Percentiles rank a stretch among this genome's conserved stretches.
These are phyloP conservation scores for Casuarina cunninghamiana DNA, from an alignment of 306 rosid species.

Conservation along the genomic window DNA sequence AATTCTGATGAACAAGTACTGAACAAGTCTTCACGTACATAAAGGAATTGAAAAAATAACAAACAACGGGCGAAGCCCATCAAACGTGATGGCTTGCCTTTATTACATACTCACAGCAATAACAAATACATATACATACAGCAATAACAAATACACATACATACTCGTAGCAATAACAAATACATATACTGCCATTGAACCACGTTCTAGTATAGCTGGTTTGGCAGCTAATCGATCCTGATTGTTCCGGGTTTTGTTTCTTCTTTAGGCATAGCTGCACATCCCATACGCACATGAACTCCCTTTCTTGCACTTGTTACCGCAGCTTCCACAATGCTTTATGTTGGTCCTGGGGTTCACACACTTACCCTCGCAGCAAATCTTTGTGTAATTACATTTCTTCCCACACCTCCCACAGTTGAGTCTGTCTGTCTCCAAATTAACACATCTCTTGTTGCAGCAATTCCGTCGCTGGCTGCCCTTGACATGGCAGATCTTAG, in stretches of 20 bases:
- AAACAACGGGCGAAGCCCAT: too few species aligned
- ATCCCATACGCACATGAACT: conserved; percentile 52
- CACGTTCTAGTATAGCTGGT: not conserved
- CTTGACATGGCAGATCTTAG: conserved; percentile 38
- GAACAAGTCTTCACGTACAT: too few species aligned
- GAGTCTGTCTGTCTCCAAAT: conserved; percentile 30
- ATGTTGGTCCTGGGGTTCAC: conserved; percentile 48
- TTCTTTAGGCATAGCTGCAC: conserved; percentile 63
- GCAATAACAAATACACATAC: too few species aligned
- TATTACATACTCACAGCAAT: not conserved
- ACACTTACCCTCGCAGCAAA: conserved; percentile 62
- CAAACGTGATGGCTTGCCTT: not conserved
- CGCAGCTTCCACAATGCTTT: conserved; percentile 67
- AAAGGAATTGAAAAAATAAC: too few species aligned
- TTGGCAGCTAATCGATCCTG: not conserved
- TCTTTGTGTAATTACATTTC: conserved; percentile 52
- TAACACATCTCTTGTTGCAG: conserved; percentile 58
- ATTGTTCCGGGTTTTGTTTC: not conserved
- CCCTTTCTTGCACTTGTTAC: conserved; percentile 46
- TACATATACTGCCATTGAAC: not conserved
- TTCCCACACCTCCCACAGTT: conserved; percentile 76
- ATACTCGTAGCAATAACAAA: not conserved
- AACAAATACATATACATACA: not conserved
- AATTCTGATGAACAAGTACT: too few species aligned
- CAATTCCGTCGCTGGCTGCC: conserved; percentile 52